Conservation (phyloP, 78 protist genomes). For the Cavenderia fasciculata region DNA sequence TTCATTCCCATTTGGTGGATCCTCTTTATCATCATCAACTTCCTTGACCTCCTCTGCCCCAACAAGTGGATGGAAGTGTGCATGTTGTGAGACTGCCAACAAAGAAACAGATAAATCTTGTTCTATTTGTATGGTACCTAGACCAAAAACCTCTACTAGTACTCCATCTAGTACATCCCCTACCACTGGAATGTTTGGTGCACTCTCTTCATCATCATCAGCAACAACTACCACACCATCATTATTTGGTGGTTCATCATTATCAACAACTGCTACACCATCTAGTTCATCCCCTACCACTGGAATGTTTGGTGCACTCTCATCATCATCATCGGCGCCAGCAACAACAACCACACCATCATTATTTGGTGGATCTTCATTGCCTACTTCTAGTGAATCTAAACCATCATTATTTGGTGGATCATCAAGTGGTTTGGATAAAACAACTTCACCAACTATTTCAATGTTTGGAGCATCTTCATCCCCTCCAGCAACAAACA, state of each 20-base stretch:
- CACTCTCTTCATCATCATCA: not conserved
- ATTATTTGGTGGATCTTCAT: too few relatives aligned
- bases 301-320: constrained; percentile 12
- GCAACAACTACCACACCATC: not conserved
- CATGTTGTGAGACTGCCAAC: constrained; percentile 44
- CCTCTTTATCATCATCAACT: not conserved
- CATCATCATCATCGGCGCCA: constrained; percentile 5
- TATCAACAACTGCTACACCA: too few relatives aligned
- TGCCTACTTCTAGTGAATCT: too few relatives aligned
- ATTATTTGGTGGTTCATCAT: not conserved
- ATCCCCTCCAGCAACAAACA: too few relatives aligned
- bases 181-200: not conserved
- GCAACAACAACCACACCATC: not conserved
- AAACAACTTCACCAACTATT: too few relatives aligned
- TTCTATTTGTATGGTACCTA: constrained; percentile 28
- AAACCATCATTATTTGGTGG: too few relatives aligned
- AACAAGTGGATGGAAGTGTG: constrained; percentile 26
- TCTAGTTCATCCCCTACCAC: too few relatives aligned
- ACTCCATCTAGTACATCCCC: not conserved
- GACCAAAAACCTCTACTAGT: not conserved
- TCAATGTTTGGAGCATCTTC: too few relatives aligned
- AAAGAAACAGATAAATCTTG: not conserved
- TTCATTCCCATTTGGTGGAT: not conserved
- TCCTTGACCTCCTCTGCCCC: not conserved
- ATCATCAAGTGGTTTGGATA: too few relatives aligned